Conservation (phyloP, 495 filamentous ascomycete species). For the Schizothecium vesticola region DNA sequence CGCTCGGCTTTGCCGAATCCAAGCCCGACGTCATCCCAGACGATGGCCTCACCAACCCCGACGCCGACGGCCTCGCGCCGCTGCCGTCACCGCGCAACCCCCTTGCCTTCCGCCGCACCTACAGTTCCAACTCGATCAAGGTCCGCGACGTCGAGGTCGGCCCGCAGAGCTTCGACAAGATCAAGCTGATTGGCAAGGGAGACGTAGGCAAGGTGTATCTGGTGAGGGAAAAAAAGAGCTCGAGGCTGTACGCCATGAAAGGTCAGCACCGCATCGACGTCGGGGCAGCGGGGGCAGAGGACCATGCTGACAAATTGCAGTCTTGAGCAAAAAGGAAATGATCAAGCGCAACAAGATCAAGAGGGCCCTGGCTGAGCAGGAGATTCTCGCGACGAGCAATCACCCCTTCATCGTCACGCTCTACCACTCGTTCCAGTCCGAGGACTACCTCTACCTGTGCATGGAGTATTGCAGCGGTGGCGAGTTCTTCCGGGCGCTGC, state of each 20-base stretch:
- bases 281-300: background rate
- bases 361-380: slow-evolving; percentile 92
- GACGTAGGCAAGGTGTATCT: slow-evolving; percentile 98
- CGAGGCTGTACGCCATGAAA: slow-evolving; percentile 96
- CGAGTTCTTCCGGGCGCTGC: slow-evolving; percentile 94
- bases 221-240: slow-evolving; percentile 95
- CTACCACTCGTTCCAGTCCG: slow-evolving; percentile 98
- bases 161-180: slow-evolving; percentile 96
- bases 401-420: slow-evolving; percentile 98
- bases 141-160: slow-evolving; percentile 95
- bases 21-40: slow-evolving; percentile 25
- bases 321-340: slow-evolving; percentile 99
- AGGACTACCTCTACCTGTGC: slow-evolving; percentile 95
- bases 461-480: slow-evolving; percentile 99
- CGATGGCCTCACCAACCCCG: slow-evolving; percentile 19
- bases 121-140: slow-evolving; percentile 99
- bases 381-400: slow-evolving; percentile 96
- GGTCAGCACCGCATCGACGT: slow-evolving; percentile 46
- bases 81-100: slow-evolving; percentile 47
- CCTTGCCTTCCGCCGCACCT: slow-evolving; percentile 83
- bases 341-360: slow-evolving; percentile 99
- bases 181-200: slow-evolving; percentile 97
- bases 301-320: slow-evolving; percentile 48
- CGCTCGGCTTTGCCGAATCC: slow-evolving; percentile 48
- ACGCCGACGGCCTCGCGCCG: slow-evolving; percentile 25